Evolutionary conservation across 1,284 basidiomycete species (phyloP).

Genomic region (Malassezia vespertilionis): DNA sequence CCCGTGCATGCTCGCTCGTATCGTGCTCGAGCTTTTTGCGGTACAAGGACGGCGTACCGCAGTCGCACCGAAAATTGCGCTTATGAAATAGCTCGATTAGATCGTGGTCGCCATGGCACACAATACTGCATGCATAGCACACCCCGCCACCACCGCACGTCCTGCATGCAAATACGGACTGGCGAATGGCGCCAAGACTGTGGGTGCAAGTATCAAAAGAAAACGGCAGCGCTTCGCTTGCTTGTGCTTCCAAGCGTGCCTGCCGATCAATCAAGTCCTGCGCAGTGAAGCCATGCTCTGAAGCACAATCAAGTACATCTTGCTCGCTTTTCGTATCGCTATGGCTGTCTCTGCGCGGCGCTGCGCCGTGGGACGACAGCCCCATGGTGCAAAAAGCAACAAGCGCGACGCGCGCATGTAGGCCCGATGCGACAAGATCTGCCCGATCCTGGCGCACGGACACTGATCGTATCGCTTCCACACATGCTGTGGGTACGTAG

Average conservation of each 20-base stretch:
- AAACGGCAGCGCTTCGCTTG: slow-evolving; percentile 48
- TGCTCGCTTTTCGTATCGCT: too few species aligned
- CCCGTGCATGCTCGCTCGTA: not conserved
- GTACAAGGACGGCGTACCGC: slow-evolving; percentile 36
- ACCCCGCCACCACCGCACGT: slow-evolving; percentile 47
- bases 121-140: slow-evolving; percentile 48
- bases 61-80: slow-evolving; percentile 45
- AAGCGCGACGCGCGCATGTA: too few species aligned
- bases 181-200: slow-evolving; percentile 43
- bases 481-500: too few species aligned
- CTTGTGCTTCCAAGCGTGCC: slow-evolving; percentile 45
- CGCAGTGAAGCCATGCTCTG: slow-evolving; percentile 40
- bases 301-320: too few species aligned
- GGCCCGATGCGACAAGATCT: too few species aligned
- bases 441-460: too few species aligned
- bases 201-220: slow-evolving; percentile 48
- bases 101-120: slow-evolving; percentile 48
- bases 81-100: slow-evolving; percentile 46
- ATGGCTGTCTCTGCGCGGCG: too few species aligned
- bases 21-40: slow-evolving; percentile 6
- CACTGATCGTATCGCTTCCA: too few species aligned
- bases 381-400: too few species aligned
- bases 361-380: too few species aligned
- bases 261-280: slow-evolving; percentile 46
- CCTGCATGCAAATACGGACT: slow-evolving; percentile 47